Base-by-base conservation (phyloP, 768 basidiomycete genomes). In the Pleurotus cornucopiae region DNA sequence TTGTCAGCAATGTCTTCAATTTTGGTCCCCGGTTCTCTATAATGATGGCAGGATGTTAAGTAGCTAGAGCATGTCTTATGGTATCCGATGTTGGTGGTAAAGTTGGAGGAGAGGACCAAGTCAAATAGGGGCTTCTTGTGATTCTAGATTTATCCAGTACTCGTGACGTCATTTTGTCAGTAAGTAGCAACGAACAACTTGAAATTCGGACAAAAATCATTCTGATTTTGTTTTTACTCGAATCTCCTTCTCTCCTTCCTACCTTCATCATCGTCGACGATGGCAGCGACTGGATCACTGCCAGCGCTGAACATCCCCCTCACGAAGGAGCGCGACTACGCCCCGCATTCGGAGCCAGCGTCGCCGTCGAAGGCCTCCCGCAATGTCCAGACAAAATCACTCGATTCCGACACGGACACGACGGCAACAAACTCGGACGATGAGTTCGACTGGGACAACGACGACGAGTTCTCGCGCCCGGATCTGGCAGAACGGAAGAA, bases 371-470 rank as follows among this genome's bases (percentile, higher is more conserved):
- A 47, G 23, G 20, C 18, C 3, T 13, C n/a, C 6, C 26, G 30
- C 25, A 51, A 51, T 30, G 30, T 25, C 9, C 26, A 30, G 26
- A 30, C 30, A n/a, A 16, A 21, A 16, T 37, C 53, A n/a, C 39
- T 43, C 20, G 40, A 39, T 18, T 68, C 70, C 5, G 76, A 76
- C 47, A 70, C 76, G 7, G 77, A 76, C 54, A 73, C 72, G 18
- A 75, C 81, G n/a, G 77, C 73, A 23, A 85, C 85, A 11, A 80
- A 84, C 60, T 76, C 81, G 2, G 80, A 78, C 7, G 86, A 88
- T 63, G 84, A 89, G 62, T 89, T 91, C 61, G 77, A 89, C 72
- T 88, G 87, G 87, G 85, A 88, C 54, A 79, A 83, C 51, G 83
- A 81, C 46, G 81, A 85, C 12, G 76, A 77, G 30, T 34, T 34